These are phyloP conservation scores for Ustilago trichophora DNA, from an alignment of 1,284 basidiomycete genomes.

Conservation along the genomic window DNA sequence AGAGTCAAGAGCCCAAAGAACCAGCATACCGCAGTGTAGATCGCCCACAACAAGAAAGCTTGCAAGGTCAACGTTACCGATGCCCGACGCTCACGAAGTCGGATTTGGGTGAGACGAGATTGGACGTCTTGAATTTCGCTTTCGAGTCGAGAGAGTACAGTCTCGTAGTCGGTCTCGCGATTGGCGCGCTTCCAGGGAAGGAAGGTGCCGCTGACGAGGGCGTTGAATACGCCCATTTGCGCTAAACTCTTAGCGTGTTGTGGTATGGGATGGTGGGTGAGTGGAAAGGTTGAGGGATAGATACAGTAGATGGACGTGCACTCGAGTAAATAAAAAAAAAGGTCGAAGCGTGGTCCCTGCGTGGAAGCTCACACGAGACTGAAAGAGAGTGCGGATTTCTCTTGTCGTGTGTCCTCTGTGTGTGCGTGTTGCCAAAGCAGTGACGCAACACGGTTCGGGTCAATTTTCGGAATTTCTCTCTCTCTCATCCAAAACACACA, in stretches of 20 bases:
- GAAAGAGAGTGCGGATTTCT: too few species aligned
- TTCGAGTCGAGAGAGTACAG: constrained; percentile 69
- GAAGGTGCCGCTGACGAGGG: constrained; percentile 38
- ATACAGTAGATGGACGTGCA: constrained; percentile 5
- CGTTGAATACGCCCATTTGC: constrained; percentile 48
- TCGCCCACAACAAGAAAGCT: constrained; percentile 80
- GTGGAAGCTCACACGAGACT: constrained; percentile 2
- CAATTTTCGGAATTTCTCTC: neutral
- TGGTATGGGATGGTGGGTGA: too few species aligned
- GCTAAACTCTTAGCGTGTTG: constrained; percentile 72
- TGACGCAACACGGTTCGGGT: neutral
- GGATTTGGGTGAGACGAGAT: constrained; percentile 83
- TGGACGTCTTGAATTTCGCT: constrained; percentile 71
- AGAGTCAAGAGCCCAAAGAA: constrained; percentile 61
- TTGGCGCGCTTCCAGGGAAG: constrained; percentile 37
- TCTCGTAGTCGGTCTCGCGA: constrained; percentile 69
- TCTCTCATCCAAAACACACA: too few species aligned
- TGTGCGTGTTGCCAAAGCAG: neutral
- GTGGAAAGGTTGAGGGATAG: too few species aligned
- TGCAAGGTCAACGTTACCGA: constrained; percentile 84
- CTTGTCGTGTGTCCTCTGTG: constrained; percentile 9
- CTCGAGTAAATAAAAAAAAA: neutral
- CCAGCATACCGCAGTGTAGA: constrained; percentile 86
- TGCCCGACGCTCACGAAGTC: constrained; percentile 82
- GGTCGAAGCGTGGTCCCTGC: constrained; percentile 5